Evolutionary conservation across 2,329 filamentous ascomycete genomes (phyloP).

Genomic region (Aspergillus fumigatus): DNA sequence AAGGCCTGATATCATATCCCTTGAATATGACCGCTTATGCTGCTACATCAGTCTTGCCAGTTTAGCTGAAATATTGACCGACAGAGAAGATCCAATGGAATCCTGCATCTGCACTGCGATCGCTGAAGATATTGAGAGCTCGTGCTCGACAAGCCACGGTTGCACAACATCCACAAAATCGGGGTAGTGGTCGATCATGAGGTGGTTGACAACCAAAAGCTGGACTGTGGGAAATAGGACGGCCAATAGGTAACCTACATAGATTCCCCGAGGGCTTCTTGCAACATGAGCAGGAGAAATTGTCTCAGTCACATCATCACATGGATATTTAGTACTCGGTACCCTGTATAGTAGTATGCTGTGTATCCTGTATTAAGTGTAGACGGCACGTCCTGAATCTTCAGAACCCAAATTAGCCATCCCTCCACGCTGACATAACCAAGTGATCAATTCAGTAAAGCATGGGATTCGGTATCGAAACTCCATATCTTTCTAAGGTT

Average conservation of each 20-base stretch:
- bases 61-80: too few relatives aligned
- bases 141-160: neutral
- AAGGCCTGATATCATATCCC: neutral
- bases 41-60: neutral
- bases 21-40: too few relatives aligned
- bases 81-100: neutral
- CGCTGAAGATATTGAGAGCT: neutral
- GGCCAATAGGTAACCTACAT: neutral
- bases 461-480: too few relatives aligned
- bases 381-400: too few relatives aligned
- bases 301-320: too few relatives aligned
- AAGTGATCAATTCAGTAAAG: too few relatives aligned
- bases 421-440: too few relatives aligned
- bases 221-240: neutral
- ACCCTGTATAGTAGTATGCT: too few relatives aligned
- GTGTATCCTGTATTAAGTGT: too few relatives aligned
- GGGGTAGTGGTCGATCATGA: neutral
- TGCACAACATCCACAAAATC: neutral
- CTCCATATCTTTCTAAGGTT: too few relatives aligned
- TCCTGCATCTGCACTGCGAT: neutral
- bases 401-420: too few relatives aligned
- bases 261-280: neutral
- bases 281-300: neutral
- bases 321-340: too few relatives aligned
- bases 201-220: neutral